phyloP scores from a whole-genome alignment of 2,329 filamentous ascomycete species.

The Fusarium sp. region DNA sequence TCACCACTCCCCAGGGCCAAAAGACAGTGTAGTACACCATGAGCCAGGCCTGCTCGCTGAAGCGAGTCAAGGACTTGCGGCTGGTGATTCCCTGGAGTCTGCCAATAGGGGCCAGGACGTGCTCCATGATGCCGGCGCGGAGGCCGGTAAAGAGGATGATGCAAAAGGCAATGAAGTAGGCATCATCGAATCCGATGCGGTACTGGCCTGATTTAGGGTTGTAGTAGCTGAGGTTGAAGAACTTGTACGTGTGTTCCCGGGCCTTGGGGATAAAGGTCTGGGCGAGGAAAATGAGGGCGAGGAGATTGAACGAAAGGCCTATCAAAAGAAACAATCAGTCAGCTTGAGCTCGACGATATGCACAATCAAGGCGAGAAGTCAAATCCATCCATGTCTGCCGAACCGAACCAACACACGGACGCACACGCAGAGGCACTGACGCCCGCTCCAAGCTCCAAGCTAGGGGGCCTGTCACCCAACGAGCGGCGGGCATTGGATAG shows the following conservation, averaged over 20 bases:
- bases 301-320: slow-evolving; percentile 86
- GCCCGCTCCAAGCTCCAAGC: neutral
- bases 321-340: slow-evolving; percentile 24
- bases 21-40: slow-evolving; percentile 85
- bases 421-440: slow-evolving; percentile 13
- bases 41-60: slow-evolving; percentile 95
- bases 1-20: slow-evolving; percentile 86
- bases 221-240: slow-evolving; percentile 89
- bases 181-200: slow-evolving; percentile 82
- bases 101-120: slow-evolving; percentile 83
- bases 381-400: slow-evolving; percentile 4
- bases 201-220: slow-evolving; percentile 78
- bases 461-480: slow-evolving; percentile 16
- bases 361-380: slow-evolving; percentile 5
- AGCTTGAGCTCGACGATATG: slow-evolving; percentile 26
- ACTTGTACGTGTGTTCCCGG: slow-evolving; percentile 83
- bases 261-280: slow-evolving; percentile 87
- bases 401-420: slow-evolving; percentile 15
- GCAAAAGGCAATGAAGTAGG: slow-evolving; percentile 83
- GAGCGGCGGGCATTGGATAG: slow-evolving; percentile 29
- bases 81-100: slow-evolving; percentile 78
- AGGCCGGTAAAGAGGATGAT: slow-evolving; percentile 89
- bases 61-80: slow-evolving; percentile 81
- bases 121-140: slow-evolving; percentile 87
- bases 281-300: slow-evolving; percentile 84